These are phyloP conservation scores for Ramicandelaber brevisporus DNA, from an alignment of 192 early-diverging fungal species.

Conservation along the genomic window DNA sequence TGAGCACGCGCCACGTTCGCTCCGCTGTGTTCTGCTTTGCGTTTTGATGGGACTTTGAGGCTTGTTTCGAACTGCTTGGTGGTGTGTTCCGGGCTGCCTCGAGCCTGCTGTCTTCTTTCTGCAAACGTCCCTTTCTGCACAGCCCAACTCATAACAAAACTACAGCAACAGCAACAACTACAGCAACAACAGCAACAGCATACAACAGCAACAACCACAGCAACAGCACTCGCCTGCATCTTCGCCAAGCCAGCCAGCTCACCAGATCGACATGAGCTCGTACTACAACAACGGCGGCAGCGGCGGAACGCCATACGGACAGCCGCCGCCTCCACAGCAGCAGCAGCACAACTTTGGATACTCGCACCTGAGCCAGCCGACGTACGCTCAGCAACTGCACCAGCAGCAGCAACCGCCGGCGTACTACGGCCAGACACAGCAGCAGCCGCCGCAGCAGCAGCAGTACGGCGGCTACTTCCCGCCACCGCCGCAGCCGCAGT, in stretches of 20 bases:
- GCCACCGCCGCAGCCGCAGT: constrained; percentile 4
- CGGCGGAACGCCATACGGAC: constrained; percentile 1
- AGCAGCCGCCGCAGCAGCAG: constrained; percentile 5
- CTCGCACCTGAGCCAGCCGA: constrained; percentile 1
- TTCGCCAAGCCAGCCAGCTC: too few relatives aligned
- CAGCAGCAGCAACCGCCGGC: constrained; percentile 3
- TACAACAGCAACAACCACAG: too few relatives aligned
- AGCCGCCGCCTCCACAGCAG: constrained; percentile 3
- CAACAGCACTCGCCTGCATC: too few relatives aligned
- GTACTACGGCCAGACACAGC: constrained; percentile 2
- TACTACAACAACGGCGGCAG: background rate
- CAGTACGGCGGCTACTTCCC: constrained; percentile 4
- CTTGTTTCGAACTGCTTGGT: too few relatives aligned
- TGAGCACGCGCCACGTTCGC: too few relatives aligned
- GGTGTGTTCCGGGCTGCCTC: too few relatives aligned
- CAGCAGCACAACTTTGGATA: constrained; percentile 2
- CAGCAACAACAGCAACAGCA: too few relatives aligned
- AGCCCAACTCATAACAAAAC: constrained; percentile 7
- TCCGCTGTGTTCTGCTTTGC: too few relatives aligned
- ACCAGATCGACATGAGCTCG: too few relatives aligned
- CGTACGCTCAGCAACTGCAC: constrained; percentile 2
- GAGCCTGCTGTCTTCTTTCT: too few relatives aligned
- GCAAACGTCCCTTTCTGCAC: background rate
- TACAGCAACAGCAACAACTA: constrained; percentile 4
- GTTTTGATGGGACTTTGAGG: too few relatives aligned